Conservation (phyloP, 2,329 filamentous ascomycete species). For the Stagonosporopsis cucurbitacearum region DNA sequence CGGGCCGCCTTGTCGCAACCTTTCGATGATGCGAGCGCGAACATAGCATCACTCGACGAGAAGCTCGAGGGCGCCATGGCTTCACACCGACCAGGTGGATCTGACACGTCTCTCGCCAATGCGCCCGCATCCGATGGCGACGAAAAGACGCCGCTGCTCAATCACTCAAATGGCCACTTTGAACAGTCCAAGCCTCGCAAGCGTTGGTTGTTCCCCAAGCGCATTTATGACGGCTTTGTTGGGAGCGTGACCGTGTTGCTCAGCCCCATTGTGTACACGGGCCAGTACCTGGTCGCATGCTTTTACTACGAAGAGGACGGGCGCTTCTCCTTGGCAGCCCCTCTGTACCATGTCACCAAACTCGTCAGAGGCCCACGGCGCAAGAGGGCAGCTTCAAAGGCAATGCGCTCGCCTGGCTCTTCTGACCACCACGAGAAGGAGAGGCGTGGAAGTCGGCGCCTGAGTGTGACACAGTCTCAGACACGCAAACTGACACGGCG, state of each 20-base stretch:
- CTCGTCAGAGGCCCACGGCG: constrained; percentile 54
- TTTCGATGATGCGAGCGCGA: constrained; percentile 46
- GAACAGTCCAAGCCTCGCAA: constrained; percentile 46
- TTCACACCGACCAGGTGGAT: constrained; percentile 21
- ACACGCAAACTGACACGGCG: constrained; percentile 43
- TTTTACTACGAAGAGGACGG: constrained; percentile 85
- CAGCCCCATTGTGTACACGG: constrained; percentile 78
- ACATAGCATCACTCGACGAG: constrained; percentile 30
- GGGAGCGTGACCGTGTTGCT: constrained; percentile 80
- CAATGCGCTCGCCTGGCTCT: constrained; percentile 35
- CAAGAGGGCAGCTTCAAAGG: constrained; percentile 39
- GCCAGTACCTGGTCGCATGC: constrained; percentile 80
- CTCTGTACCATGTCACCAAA: constrained; percentile 67
- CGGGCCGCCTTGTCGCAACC: constrained; percentile 28
- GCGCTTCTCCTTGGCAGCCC: constrained; percentile 77
- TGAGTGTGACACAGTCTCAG: constrained; percentile 30
- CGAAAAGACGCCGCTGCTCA: constrained; percentile 75
- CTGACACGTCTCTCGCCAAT: constrained; percentile 34
- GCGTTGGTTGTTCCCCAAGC: constrained; percentile 66
- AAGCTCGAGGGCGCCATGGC: constrained; percentile 44
- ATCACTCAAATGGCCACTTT: constrained; percentile 34
- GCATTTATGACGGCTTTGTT: constrained; percentile 74
- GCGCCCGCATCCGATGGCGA: constrained; percentile 51
- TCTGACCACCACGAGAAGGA: constrained; percentile 38
- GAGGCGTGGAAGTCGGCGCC: constrained; percentile 41